A percentile compares a stretch with the other conserved stretches of the same genome.
Evolutionary conservation across 352 stramenopile species (phyloP).

Genomic region (Pythium dissimile): DNA sequence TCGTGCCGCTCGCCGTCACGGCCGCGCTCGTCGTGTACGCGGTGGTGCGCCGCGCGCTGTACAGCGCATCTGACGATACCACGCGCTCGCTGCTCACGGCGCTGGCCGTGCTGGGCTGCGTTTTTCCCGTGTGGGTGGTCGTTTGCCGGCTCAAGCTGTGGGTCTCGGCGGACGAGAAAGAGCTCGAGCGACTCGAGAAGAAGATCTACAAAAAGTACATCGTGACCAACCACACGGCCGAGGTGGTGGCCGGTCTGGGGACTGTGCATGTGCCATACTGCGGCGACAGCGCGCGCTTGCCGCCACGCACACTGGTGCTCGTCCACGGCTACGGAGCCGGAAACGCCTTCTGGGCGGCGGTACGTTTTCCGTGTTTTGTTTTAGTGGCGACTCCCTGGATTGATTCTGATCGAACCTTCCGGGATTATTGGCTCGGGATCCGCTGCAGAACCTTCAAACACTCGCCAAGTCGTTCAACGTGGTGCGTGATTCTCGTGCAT

Average conservation of each 20-base stretch:
- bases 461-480: constrained; percentile 79
- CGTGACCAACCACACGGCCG: constrained; percentile 45
- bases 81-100: constrained; percentile 29
- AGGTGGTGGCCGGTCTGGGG: constrained; percentile 58
- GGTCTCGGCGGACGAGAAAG: constrained; percentile 45
- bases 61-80: constrained; percentile 27
- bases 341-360: constrained; percentile 74
- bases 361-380: constrained; percentile 14
- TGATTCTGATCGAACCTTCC: too few relatives aligned
- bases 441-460: constrained; percentile 61
- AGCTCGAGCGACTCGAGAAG: constrained; percentile 52
- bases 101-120: constrained; percentile 36
- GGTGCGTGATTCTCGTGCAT: constrained; percentile 30
- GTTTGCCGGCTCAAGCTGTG: constrained; percentile 49
- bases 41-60: constrained; percentile 38
- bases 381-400: not conserved
- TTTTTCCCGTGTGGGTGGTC: constrained; percentile 49
- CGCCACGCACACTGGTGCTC: constrained; percentile 57
- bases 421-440: too few relatives aligned
- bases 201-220: constrained; percentile 72
- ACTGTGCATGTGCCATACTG: constrained; percentile 79
- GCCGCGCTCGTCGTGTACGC: constrained; percentile 31
- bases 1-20: constrained; percentile 4
- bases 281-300: constrained; percentile 46
- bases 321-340: constrained; percentile 77